Evolutionary conservation across 306 rosid species (phyloP).

Genomic region (Cicer bijugum): DNA sequence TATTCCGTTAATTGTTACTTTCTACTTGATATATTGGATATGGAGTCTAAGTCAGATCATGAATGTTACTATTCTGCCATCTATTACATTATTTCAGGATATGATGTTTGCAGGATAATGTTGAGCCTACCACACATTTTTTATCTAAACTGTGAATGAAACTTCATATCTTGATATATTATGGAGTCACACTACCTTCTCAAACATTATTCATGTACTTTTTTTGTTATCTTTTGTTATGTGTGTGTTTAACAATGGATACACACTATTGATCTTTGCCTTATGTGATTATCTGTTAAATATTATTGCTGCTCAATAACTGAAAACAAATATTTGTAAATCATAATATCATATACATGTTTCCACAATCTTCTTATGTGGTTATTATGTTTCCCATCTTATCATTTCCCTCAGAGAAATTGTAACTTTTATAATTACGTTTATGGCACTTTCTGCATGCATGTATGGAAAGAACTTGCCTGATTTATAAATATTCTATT

Average conservation of each 20-base stretch:
- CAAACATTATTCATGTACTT: no score
- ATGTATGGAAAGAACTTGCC: constrained; percentile 10
- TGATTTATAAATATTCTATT: constrained; percentile 28
- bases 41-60: constrained; percentile 7
- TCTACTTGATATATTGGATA: constrained; percentile 3
- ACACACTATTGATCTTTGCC: no score
- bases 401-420: constrained; percentile 11
- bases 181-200: no score
- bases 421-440: background rate
- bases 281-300: no score
- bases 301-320: no score
- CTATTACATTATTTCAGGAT: constrained; percentile 5
- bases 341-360: no score
- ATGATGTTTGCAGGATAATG: constrained; percentile 18
- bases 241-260: no score
- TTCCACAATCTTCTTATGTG: background rate
- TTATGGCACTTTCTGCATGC: background rate
- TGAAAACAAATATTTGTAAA: no score
- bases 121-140: constrained; percentile 2
- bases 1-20: constrained; percentile 15
- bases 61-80: constrained; percentile 1
- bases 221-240: no score
- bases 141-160: constrained; percentile 27
- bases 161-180: no score
- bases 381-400: constrained; percentile 7